Percentiles rank a stretch among this genome's conserved stretches.
These are phyloP conservation scores for Darksidea phi DNA, from an alignment of 495 filamentous ascomycete genomes.

Conservation along the genomic window DNA sequence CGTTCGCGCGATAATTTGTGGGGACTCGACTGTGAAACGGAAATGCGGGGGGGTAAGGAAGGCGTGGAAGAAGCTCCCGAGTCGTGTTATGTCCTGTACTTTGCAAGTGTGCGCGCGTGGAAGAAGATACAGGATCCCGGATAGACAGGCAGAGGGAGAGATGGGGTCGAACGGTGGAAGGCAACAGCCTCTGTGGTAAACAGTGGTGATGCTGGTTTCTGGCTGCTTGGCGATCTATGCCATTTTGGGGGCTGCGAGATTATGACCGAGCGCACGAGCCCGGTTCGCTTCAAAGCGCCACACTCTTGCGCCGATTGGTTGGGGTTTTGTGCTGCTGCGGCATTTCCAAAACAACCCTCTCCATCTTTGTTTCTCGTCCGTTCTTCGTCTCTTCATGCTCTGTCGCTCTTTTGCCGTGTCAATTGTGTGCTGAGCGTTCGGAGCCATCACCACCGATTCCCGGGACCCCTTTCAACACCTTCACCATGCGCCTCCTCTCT, in stretches of 20 bases:
- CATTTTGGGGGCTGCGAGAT: background rate
- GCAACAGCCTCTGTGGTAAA: too few relatives aligned
- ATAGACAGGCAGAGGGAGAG: conserved; percentile 3
- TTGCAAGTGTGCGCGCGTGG: too few relatives aligned
- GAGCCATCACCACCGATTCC: background rate
- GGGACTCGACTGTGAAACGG: background rate
- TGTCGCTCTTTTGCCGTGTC: background rate
- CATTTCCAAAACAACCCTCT: background rate
- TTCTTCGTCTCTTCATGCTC: background rate
- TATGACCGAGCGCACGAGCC: background rate
- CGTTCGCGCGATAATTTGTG: conserved; percentile 7
- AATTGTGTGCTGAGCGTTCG: conserved; percentile 7
- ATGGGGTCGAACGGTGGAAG: background rate
- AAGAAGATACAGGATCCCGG: background rate
- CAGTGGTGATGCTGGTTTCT: background rate
- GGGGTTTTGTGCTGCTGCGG: background rate
- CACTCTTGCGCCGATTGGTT: background rate
- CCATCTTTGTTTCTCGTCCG: background rate
- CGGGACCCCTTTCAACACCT: background rate
- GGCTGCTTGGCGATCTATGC: background rate
- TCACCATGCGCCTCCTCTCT: conserved; percentile 28
- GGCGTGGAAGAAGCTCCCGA: too few relatives aligned
- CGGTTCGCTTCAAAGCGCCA: background rate
- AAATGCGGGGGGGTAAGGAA: background rate
- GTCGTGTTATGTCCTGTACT: too few relatives aligned